Evolutionary conservation across 2,329 filamentous ascomycete species (phyloP), one percentile per base, ranked within the genome.

Genomic region (Basipetospora chlamydospora): DNA sequence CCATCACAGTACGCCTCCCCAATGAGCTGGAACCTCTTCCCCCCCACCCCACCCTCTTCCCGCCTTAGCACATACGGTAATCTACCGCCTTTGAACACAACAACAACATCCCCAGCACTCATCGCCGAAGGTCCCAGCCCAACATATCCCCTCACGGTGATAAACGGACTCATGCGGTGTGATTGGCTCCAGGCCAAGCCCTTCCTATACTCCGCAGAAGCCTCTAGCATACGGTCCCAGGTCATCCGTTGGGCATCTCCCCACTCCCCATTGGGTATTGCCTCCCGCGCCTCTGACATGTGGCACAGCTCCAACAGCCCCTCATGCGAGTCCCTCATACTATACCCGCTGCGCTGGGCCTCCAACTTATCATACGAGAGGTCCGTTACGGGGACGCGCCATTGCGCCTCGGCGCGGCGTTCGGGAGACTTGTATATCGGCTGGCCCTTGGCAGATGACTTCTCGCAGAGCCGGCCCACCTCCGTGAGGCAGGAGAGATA

Each of bases 1-100:
- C 53, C 52, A 13, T 55, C 52, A 25, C 52, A 55, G 32, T 55
- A 58, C 2, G 46, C 45, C 39, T 53, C 53, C 2, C 53, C 52
- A 2, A 55, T 10, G 34, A 52, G 52, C 15, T 39, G 33, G 44
- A 50, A 55, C n/a, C 22, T 15, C 21, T 22, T 28, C 7, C 21
- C n/a, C 5, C 21, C 32, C n/a, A n/a, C n/a, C n/a, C n/a, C n/a
- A n/a, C n/a, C n/a, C 7, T 6, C 9, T 15, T 11, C 15, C 1
- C 28, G 26, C 32, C 49, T 45, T 30, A 57, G 34, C 1, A 54
- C 26, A 33, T 51, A 41, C 6, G 54, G 50, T 23, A 48, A 44
- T 12, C 47, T 52, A 3, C 47, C 39, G 1, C 54, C 54, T 20
- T 46, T 39, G 6, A 56, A 37, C 6, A 56, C 47, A 0, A 47